Base-by-base conservation (phyloP, 179 eudicot species). In the Drosera spatulata region DNA sequence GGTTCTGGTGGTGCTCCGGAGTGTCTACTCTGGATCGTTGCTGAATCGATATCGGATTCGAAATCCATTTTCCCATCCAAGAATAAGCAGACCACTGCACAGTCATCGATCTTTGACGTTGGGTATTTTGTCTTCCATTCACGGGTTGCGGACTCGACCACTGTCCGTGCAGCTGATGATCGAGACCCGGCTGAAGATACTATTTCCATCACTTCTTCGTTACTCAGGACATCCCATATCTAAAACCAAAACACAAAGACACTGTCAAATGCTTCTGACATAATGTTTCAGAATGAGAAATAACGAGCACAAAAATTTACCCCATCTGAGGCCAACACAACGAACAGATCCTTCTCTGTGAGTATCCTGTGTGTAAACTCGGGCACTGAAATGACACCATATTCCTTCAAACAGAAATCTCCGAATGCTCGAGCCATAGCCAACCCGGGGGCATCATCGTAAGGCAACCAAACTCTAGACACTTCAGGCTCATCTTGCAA, bases 351-450 rank as follows among this genome's bases (percentile, higher is more conserved):
- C 55, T 66, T 71, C 7, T 93, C 95, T 5, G 85, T 86, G 54
- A 93, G 86, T 12, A 58, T 62, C 66, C 83, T 69, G 58, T 86
- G 95, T 57, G 87, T 64, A 55, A 93, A 78, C 65, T 93, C 99
- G 13, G 97, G 99, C 56, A 89, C 79, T 50, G 93, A 93, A 55
- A 93, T 89, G 49, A 93, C 99, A n/a, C 99, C 99, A 66, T 86
- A 93, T 48, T 89, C 95, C 80, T 93, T 93, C 68, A 93, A 69
- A 70, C 99, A 93, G 59, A 89, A 93, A 64, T 93, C 99, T 41
- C 99, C 99, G 71, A 93, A 93, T 63, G 99, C 99, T 58, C 99
- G 87, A 42, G 99, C 99, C 99, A 93, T 93, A 66, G 99, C 99
- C 68, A 93, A 71, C 59, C 99, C 97, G 67, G 99, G 99, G 60